These are phyloP conservation scores for Amanita rubescens DNA, from an alignment of 768 basidiomycete genomes.

Conservation along the genomic window DNA sequence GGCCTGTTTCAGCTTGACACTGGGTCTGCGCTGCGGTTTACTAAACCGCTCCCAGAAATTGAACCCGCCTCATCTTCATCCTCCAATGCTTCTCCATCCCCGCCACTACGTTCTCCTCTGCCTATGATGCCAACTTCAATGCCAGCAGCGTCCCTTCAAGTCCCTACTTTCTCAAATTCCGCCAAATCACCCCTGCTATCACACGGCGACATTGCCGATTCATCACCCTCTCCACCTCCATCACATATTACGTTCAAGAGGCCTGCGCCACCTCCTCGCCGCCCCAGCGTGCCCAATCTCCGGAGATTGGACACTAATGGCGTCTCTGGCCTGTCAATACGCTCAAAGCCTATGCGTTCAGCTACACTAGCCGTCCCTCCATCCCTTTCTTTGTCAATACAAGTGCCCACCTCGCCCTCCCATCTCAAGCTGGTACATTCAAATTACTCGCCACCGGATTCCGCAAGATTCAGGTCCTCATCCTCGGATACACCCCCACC, in stretches of 20 bases:
- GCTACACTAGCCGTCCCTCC: slow-evolving; percentile 52
- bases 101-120: slow-evolving; percentile 39
- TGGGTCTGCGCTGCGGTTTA: slow-evolving; percentile 38
- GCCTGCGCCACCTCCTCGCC: slow-evolving; percentile 40
- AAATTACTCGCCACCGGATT: slow-evolving; percentile 47
- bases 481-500: background rate
- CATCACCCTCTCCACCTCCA: slow-evolving; percentile 59
- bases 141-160: slow-evolving; percentile 20
- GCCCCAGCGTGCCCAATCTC: slow-evolving; percentile 59
- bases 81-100: slow-evolving; percentile 26
- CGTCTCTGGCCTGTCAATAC: slow-evolving; percentile 54
- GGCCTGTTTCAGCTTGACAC: slow-evolving; percentile 69
- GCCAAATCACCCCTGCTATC: slow-evolving; percentile 5
- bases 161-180: slow-evolving; percentile 11
- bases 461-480: slow-evolving; percentile 31
- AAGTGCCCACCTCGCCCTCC: slow-evolving; percentile 44
- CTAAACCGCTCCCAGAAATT: slow-evolving; percentile 48
- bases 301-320: slow-evolving; percentile 56
- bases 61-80: slow-evolving; percentile 38
- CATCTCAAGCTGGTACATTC: slow-evolving; percentile 55
- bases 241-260: slow-evolving; percentile 50
- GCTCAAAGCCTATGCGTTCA: slow-evolving; percentile 50
- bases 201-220: slow-evolving; percentile 28
- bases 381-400: slow-evolving; percentile 26
- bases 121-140: slow-evolving; percentile 44